These are phyloP conservation scores for Calonectria naviculata DNA, from an alignment of 2,329 filamentous ascomycete genomes.

Conservation along the genomic window DNA sequence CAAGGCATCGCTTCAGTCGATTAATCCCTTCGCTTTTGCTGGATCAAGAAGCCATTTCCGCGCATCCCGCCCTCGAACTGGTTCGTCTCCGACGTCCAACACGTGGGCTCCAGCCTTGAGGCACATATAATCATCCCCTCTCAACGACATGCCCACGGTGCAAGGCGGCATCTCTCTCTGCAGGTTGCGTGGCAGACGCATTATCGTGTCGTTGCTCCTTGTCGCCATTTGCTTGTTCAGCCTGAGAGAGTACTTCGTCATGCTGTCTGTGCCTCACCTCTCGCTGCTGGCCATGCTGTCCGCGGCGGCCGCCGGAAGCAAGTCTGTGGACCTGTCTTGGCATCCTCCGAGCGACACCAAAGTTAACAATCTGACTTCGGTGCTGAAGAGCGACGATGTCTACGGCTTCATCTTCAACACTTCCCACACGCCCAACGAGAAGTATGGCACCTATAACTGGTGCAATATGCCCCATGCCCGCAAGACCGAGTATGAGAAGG, in stretches of 20 bases:
- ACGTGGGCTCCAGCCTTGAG: not conserved
- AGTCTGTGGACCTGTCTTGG: constrained; percentile 61
- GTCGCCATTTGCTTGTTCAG: constrained; percentile 5
- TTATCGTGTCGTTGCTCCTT: constrained; percentile 15
- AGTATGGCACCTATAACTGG: constrained; percentile 79
- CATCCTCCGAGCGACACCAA: constrained; percentile 64
- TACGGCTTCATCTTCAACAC: constrained; percentile 82
- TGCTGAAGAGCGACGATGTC: constrained; percentile 68
- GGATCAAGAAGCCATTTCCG: not conserved
- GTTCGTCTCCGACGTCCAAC: not conserved
- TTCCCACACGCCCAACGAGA: constrained; percentile 64
- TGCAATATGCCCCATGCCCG: constrained; percentile 93
- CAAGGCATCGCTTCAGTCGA: not conserved
- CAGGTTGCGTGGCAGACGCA: constrained; percentile 8
- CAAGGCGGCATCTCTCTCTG: constrained; percentile 2
- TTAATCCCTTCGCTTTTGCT: not conserved
- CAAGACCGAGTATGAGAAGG: constrained; percentile 69
- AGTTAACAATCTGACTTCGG: constrained; percentile 71
- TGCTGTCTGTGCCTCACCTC: constrained; percentile 22
- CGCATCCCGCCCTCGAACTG: not conserved
- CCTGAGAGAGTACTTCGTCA: constrained; percentile 24
- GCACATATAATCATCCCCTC: not conserved
- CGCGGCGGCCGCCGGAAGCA: constrained; percentile 14
- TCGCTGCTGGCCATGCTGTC: constrained; percentile 29
- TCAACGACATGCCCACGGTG: not conserved